phyloP scores from a whole-genome alignment of 1,139 yeast species.

The Debaryomyces udenii region DNA sequence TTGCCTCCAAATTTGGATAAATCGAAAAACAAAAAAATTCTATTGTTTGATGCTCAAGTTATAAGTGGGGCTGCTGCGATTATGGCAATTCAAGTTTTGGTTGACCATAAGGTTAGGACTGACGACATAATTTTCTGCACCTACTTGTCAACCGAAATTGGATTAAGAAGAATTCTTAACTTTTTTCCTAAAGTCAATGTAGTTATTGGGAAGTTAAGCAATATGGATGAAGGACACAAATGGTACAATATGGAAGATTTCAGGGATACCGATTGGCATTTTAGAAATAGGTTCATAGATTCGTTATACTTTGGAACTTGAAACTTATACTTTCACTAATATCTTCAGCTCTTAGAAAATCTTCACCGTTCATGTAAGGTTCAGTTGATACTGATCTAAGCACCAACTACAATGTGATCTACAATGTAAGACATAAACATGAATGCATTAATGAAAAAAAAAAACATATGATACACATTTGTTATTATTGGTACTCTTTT shows the following conservation, averaged over 20 bases:
- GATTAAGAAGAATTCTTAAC: conserved; percentile 69
- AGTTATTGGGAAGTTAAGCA: conserved; percentile 69
- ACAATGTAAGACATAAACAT: too few relatives aligned
- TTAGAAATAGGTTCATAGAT: conserved; percentile 74
- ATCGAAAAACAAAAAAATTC: conserved; percentile 52
- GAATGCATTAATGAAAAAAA: too few relatives aligned
- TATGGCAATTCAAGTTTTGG: conserved; percentile 87
- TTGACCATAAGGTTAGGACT: conserved; percentile 76
- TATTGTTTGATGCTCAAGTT: conserved; percentile 84
- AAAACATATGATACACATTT: too few relatives aligned
- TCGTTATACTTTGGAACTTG: conserved; percentile 75
- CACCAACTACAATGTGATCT: too few relatives aligned
- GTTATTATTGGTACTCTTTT: too few relatives aligned
- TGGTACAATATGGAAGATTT: conserved; percentile 42
- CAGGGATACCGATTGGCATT: conserved; percentile 59
- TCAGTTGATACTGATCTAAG: too few relatives aligned
- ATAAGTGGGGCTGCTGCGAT: conserved; percentile 93
- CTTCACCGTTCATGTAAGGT: too few relatives aligned
- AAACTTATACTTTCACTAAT: too few relatives aligned
- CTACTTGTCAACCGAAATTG: conserved; percentile 79
- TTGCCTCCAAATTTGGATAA: conserved; percentile 37
- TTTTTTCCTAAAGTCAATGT: conserved; percentile 74
- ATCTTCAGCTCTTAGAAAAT: too few relatives aligned
- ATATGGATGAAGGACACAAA: conserved; percentile 26
- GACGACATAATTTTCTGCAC: conserved; percentile 69